Base-by-base conservation (phyloP, 495 filamentous ascomycete genomes). In the Wilcoxina mikolae region DNA sequence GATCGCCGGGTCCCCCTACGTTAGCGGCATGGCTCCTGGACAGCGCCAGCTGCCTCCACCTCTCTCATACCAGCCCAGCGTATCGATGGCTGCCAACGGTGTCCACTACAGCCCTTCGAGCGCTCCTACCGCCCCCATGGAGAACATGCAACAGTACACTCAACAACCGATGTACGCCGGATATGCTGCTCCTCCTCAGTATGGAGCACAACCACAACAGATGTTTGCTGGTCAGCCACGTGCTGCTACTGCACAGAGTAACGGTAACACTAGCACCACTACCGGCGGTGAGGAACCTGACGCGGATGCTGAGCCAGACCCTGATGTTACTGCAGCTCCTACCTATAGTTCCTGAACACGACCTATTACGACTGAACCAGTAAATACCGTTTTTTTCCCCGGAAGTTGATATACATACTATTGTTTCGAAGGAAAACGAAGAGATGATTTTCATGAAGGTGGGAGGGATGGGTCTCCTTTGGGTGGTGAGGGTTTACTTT, bases 41-140 rank as follows among this genome's bases (percentile, higher is more conserved):
- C 27, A 39, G 33, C 62, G 62, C 33, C 61, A 64, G 35, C 62
- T 65, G 31, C 61, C 61, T 18, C 61, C 61, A 41, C 59, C 60
- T 29, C 46, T 62, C 43, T 25, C 35, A 10, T 64, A 64, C 27
- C 51, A 57, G 27, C 24, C 39, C 50, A 53, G 41, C 50, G 25
- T 53, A 9, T 52, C 62, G 38, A 38, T 60, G 18, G 42, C 62
- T 7, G 29, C 46, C 25, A 58, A 42, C 24, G 50, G 42, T 33
- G 62, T 65, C 18, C 61, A 65, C 49, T 64, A 64, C 24, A 46
- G 22, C 41, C 15, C 52, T 46, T 53, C 62, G 33, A 33, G 61
- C 15, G 62, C 62, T n/a, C 61, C 61, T 23, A 64, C 61, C 47
- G 61, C 62, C 35, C 51, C 61, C 31, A 65, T 65, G 60, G 62